Evolutionary conservation across 2,329 filamentous ascomycete species (phyloP), one percentile per base, ranked within the genome.

Genomic region (Fusarium dimerum): DNA sequence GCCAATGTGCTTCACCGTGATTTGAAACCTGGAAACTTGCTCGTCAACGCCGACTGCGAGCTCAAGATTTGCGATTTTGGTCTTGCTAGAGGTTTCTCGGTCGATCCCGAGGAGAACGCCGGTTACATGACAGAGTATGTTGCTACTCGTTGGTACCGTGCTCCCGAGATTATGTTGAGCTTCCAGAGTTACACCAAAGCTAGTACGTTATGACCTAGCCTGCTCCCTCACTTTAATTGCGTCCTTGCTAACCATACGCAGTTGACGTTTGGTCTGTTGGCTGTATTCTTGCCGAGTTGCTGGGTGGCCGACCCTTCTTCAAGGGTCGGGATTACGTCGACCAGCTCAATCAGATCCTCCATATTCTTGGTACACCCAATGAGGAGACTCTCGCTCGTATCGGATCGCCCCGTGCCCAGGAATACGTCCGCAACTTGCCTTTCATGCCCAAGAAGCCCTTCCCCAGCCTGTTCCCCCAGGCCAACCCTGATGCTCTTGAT

Each of bases 141-240:
- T 50, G 94, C 94, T 46, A 99, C 94, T 47, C 84, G 94, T 78
- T 99, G 94, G 94, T 99, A 85, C 68, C 80, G 82, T 76, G 94
- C 94, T 4, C 94, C 94, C 6, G 94, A 99, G 75, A 99, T 99
- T 66, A 99, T 99, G 94, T 79, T 99, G 73, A 97, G 92, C 79
- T 99, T 99, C 84, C 93, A 97, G 76, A 97, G 92, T 78, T 99
- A 99, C 76, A 99, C 94, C 67, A 99, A 99, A 91, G 94, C 94
- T 64, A 99, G 94, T 97, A 85, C 51, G 92, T 93, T 9, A 34
- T 17, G 29, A 43, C 26, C 34, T 18, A 12, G 15, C n/a, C 12
- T 9, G 15, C 29, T 39, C 15, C 40, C 15, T 41, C 40, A 5
- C 15, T 17, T 38, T 40, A 30, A n/a, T 41, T 20, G 13, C 12